A percentile compares a stretch with the other conserved stretches of the same genome.
Evolutionary conservation across 805 yeast genomes (phyloP).

Genomic region (Teunomyces pallodes): DNA sequence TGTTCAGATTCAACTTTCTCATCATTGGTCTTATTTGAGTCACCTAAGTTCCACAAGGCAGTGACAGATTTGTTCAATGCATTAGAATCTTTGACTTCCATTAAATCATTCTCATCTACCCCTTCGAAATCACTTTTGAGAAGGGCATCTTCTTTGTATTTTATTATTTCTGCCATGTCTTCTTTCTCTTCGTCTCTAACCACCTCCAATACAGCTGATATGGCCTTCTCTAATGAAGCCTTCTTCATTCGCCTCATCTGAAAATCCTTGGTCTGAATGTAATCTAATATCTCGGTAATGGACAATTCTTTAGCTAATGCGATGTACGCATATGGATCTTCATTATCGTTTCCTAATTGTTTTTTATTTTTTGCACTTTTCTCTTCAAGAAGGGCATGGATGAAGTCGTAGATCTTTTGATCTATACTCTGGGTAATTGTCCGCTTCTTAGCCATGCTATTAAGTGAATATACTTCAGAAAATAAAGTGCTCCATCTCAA

Average conservation of each 20-base stretch:
- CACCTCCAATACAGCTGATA: slow-evolving; percentile 55
- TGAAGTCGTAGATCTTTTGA: slow-evolving; percentile 53
- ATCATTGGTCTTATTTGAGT: slow-evolving; percentile 11
- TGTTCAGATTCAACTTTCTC: slow-evolving; percentile 14
- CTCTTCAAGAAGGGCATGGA: slow-evolving; percentile 57
- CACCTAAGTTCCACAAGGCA: slow-evolving; percentile 54
- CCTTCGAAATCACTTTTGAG: slow-evolving; percentile 41
- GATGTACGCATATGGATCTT: slow-evolving; percentile 41
- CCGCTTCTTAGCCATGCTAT: slow-evolving; percentile 8
- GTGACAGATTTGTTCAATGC: slow-evolving; percentile 75
- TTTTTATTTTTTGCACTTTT: slow-evolving; percentile 45
- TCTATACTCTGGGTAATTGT: slow-evolving; percentile 36
- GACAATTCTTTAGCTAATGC: slow-evolving; percentile 63
- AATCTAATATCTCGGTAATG: slow-evolving; percentile 50
- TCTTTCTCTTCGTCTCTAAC: slow-evolving; percentile 60
- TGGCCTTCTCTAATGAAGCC: slow-evolving; percentile 57
- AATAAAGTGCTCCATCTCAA: background rate
- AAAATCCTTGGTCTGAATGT: slow-evolving; percentile 62
- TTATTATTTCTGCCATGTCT: slow-evolving; percentile 39
- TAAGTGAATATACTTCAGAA: background rate
- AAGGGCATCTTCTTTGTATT: slow-evolving; percentile 6
- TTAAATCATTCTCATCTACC: slow-evolving; percentile 45
- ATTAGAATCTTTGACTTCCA: slow-evolving; percentile 67
- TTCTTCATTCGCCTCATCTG: slow-evolving; percentile 70
- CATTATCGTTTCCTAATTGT: slow-evolving; percentile 43